Evolutionary conservation across 108 stramenopile genomes (phyloP).

Genomic region (Cyclotella baltica): DNA sequence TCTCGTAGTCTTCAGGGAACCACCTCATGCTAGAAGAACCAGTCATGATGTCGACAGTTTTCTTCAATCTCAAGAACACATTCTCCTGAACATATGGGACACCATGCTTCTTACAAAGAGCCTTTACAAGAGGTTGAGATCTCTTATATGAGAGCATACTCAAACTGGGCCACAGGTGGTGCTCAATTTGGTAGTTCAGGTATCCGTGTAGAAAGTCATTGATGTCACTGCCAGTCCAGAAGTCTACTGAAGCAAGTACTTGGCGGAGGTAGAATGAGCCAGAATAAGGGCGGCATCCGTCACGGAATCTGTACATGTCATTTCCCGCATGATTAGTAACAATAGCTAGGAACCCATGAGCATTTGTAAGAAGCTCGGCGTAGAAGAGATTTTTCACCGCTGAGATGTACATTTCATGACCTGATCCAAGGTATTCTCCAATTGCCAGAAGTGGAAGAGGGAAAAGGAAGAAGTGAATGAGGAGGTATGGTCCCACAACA

Average conservation of each 20-base stretch:
- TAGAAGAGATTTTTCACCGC: constrained; percentile 84
- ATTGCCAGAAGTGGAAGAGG: constrained; percentile 67
- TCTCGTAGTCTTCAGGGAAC: constrained; percentile 84
- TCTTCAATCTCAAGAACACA: constrained; percentile 80
- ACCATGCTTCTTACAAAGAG: constrained; percentile 81
- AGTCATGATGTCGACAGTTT: constrained; percentile 89
- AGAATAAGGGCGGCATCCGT: constrained; percentile 81
- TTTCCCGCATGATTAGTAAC: constrained; percentile 93
- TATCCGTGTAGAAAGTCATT: constrained; percentile 90
- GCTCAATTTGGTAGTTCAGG: constrained; percentile 94
- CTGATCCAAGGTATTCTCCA: constrained; percentile 57
- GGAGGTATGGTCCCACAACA: constrained; percentile 78
- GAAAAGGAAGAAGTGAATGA: constrained; percentile 76
- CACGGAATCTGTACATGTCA: constrained; percentile 92
- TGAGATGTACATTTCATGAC: constrained; percentile 59
- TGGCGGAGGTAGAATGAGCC: constrained; percentile 91
- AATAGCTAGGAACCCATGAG: constrained; percentile 86
- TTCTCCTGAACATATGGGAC: constrained; percentile 91
- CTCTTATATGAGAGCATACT: constrained; percentile 89
- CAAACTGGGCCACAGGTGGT: constrained; percentile 91
- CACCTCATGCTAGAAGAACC: constrained; percentile 82
- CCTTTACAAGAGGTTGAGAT: constrained; percentile 77
- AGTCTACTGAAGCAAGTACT: constrained; percentile 86
- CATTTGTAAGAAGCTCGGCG: constrained; percentile 87
- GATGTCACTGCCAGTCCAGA: constrained; percentile 74